Evolutionary conservation across 108 stramenopile species (phyloP).

Genomic region (Skeletonema tropicum): DNA sequence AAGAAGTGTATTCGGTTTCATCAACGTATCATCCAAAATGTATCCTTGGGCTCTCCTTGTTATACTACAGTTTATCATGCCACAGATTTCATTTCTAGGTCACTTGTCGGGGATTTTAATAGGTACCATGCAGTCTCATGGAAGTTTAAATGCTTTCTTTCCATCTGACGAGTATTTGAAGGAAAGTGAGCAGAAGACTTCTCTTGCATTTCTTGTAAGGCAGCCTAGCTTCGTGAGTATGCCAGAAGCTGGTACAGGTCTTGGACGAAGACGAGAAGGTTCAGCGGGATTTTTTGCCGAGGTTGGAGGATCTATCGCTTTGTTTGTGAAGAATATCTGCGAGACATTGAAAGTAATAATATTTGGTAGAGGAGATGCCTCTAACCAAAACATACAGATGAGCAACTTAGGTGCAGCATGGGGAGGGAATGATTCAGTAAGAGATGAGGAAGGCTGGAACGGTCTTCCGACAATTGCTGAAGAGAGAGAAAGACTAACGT

Average conservation of each 20-base stretch:
- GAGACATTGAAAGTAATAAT: slow-evolving; percentile 57
- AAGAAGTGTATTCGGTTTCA: slow-evolving; percentile 73
- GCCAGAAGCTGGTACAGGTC: slow-evolving; percentile 27
- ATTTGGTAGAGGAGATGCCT: slow-evolving; percentile 55
- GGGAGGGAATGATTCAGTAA: slow-evolving; percentile 32
- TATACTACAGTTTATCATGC: slow-evolving; percentile 79
- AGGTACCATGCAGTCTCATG: slow-evolving; percentile 67
- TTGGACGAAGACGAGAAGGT: slow-evolving; percentile 16
- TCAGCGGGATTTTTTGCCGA: neutral
- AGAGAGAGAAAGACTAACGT: slow-evolving; percentile 10
- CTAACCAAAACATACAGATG: slow-evolving; percentile 49
- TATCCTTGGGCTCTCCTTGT: slow-evolving; percentile 86
- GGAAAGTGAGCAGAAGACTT: slow-evolving; percentile 35
- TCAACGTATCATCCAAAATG: slow-evolving; percentile 64
- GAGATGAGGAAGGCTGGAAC: slow-evolving; percentile 58
- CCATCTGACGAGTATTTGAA: slow-evolving; percentile 45
- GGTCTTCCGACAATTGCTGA: slow-evolving; percentile 52
- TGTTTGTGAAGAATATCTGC: slow-evolving; percentile 41
- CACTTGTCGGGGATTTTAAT: slow-evolving; percentile 79
- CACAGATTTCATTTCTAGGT: slow-evolving; percentile 73
- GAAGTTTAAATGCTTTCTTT: slow-evolving; percentile 46
- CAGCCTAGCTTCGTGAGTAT: slow-evolving; percentile 31
- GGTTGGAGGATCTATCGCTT: slow-evolving; percentile 7
- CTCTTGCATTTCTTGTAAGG: slow-evolving; percentile 6
- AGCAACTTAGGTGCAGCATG: slow-evolving; percentile 32